phyloP scores from a whole-genome alignment of 805 yeast species.

The Metschnikowia dekortorum region DNA sequence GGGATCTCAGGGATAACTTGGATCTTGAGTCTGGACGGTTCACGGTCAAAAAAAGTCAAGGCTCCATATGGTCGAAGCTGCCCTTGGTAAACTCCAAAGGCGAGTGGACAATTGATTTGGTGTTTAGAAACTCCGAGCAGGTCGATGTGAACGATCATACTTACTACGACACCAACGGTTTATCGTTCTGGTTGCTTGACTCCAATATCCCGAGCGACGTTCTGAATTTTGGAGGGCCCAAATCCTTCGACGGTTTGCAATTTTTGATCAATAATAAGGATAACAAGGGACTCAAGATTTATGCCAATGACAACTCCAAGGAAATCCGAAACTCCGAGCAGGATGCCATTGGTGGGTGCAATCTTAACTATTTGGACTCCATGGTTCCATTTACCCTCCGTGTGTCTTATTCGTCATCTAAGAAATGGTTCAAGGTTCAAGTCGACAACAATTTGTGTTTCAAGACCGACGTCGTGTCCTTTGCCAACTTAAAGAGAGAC shows the following conservation, averaged over 20 bases:
- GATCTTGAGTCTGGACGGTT: slow-evolving; percentile 50
- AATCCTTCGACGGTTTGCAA: slow-evolving; percentile 59
- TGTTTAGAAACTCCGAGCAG: slow-evolving; percentile 57
- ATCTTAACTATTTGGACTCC: slow-evolving; percentile 58
- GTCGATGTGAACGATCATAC: slow-evolving; percentile 22
- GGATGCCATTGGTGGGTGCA: slow-evolving; percentile 51
- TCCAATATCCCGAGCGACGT: slow-evolving; percentile 17
- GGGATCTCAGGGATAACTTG: slow-evolving; percentile 42
- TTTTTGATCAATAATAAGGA: slow-evolving; percentile 49
- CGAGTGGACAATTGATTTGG: slow-evolving; percentile 57
- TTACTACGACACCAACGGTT: slow-evolving; percentile 43
- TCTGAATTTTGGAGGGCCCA: slow-evolving; percentile 51
- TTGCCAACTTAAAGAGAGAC: slow-evolving; percentile 34
- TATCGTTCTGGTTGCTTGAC: slow-evolving; percentile 54
- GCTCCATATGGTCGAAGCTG: slow-evolving; percentile 43
- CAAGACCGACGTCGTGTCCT: slow-evolving; percentile 51
- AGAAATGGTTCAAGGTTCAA: slow-evolving; percentile 55
- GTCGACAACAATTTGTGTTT: slow-evolving; percentile 68
- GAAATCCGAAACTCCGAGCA: slow-evolving; percentile 25
- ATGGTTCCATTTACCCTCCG: slow-evolving; percentile 69
- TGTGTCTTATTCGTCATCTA: slow-evolving; percentile 49
- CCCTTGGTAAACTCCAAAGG: slow-evolving; percentile 21
- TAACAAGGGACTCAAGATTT: slow-evolving; percentile 53
- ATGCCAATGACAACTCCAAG: slow-evolving; percentile 54
- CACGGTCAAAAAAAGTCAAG: slow-evolving; percentile 31